Evolutionary conservation across 495 filamentous ascomycete genomes (phyloP), one percentile per base, ranked within the genome.

Genomic region (Penicillium bialowiezense): DNA sequence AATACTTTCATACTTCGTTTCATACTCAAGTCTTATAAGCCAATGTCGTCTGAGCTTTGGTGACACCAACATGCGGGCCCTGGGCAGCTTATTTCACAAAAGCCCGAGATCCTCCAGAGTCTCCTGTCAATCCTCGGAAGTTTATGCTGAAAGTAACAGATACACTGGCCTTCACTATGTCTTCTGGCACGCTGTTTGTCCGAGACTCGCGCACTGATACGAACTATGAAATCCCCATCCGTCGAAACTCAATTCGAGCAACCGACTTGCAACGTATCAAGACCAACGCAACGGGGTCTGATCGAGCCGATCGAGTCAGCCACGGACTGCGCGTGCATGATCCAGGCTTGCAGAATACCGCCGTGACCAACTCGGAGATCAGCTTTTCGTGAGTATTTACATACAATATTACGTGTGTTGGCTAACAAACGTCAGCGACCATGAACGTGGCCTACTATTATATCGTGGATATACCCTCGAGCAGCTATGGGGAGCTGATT

Each of bases 331-430:
- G 74, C 2, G 56, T 83, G 2, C 71, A 74, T 37, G 80, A 83
- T 56, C 76, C 77, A 1, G 80, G 75, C 1, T 70, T 78, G 50
- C 67, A 74, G 26, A 82, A 82, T 56, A 83, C 80, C 4, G 73
- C 77, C 0, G 73, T 76, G 9, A 67, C 71, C 13, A 62, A 75
- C 45, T 71, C 73, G 5, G 62, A 59, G 6, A 80, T 83, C 42
- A 81, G 72, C 17, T 77, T 75, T 50, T 78, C 77, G 70, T 80
- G 48, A 41, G 55, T 24, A 75, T 38, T 26, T 3, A 8, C 68
- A 53, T 1, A 15, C 1, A 3, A 6, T 20, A 14, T 7, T 29
- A 5, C 4, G 18, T 5, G 2, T 10, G 13, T 12, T 7, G 19
- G 37, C 55, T 7, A 48, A 18, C 18, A 3, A 1, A 33, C 7